Evolutionary conservation across 2,329 filamentous ascomycete genomes (phyloP), one percentile per base, ranked within the genome.

Genomic region (Penicillium palitans): DNA sequence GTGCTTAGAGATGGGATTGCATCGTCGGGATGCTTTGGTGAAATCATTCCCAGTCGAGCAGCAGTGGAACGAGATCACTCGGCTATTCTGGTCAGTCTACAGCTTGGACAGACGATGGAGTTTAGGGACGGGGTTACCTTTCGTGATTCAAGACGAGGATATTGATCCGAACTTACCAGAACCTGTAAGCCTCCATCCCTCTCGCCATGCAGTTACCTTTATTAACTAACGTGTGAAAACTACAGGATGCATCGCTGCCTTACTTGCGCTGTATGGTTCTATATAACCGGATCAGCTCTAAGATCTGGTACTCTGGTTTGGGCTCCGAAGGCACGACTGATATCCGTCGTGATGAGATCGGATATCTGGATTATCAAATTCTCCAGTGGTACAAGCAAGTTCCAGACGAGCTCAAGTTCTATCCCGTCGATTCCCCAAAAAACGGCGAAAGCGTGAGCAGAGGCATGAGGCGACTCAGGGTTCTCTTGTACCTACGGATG

Each of bases 41-140:
- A 85, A 84, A 58, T 80, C 81, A 19, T 90, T 93, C 47, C 76
- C 81, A 8, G 84, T 89, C 62, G 86, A 90, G 45, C 81, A 86
- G 42, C 89, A 92, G 61, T 84, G 90, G 49, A 80, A 82, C 50
- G 82, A 85, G 51, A 87, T 89, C 0, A 81, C 90, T 29, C 85
- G 88, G 50, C 84, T 90, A 15, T 96, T 96, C 73, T 97, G 91
- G 93, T 87, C 89, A 1, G 87, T 92, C 19, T 96, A 95, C 69
- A 87, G 92, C 4, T 80, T 96, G 40, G 93, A 96, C 71, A 83
- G 91, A 40, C 83, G 92, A 51, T 96, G 91, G 91, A 91, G 89
- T 62, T 91, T 96, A 66, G 90, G 89, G n/a, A 93, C 90, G 0
- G 92, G 92, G 0, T 83, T 96, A 73, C 92, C 92, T 0, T 96